Base-by-base conservation (phyloP, 2,329 filamentous ascomycete genomes). In the Iodosphaeria phyllophila region DNA sequence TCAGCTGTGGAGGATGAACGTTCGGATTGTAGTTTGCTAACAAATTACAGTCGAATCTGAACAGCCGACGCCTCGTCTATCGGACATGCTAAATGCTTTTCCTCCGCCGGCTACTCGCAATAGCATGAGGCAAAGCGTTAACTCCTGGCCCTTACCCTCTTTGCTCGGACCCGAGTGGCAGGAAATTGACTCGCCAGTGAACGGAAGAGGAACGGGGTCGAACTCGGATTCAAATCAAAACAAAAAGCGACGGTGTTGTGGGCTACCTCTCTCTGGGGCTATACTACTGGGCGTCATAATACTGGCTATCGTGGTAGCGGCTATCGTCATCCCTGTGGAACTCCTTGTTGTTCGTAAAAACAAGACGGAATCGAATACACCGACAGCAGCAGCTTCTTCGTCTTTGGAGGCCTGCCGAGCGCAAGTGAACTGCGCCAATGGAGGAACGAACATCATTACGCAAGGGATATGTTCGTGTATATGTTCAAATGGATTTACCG, bases 401-500 rank as follows among this genome's bases (percentile, higher is more conserved):
- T 45, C 44, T 7, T 39, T 58, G 13, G 44, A 52, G 5, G 43
- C 59, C 31, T 92, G 82, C 44, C 58, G 66, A 34, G 50, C 56
- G 19, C 60, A 61, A 16, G 51, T 75, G 9, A 60, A 57, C 0
- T 93, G 86, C 41, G 52, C 64, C 26, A 92, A 95, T 34, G 82
- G 80, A 7, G 86, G 86, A 15, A 71, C 73, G 11, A 83, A 73
- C 28, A 64, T 86, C 10, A 49, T 82, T 12, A 66, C 63, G 10
- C 57, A 67, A 28, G 64, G 67, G 4, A 54, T 63, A 12, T 95
- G 86, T 50, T 74, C 74, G 8, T 98, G 86, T 44, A 69, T 93
- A 21, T 98, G 86, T 48, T 70, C 74, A 13, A 83, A 89, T 38
- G 82, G 84, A 2, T 95, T 86, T 44, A 84, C 77, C 0, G 62